These are phyloP conservation scores for Tritrichomonas musculus DNA, from an alignment of 208 protist genomes.

Conservation along the genomic window DNA sequence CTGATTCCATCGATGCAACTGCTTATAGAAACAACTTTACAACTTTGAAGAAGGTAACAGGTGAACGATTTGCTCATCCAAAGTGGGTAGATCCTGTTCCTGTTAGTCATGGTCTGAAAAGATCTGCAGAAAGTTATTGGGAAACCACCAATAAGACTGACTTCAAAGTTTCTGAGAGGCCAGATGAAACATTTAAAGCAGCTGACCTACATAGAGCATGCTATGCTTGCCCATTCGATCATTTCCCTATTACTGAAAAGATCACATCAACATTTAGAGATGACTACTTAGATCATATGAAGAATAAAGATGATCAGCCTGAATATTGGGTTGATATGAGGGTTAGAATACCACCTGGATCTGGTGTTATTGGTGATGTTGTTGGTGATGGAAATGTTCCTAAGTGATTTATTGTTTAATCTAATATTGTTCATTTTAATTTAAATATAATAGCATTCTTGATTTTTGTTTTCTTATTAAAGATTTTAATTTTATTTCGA, in stretches of 20 bases:
- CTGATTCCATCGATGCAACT: not conserved
- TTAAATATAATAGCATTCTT: too few relatives aligned
- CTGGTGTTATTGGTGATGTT: not conserved
- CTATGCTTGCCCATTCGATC: constrained; percentile 31
- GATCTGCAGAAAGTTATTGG: not conserved
- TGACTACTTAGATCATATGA: not conserved
- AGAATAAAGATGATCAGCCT: constrained; percentile 23
- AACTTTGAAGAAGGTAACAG: not conserved
- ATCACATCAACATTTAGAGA: not conserved
- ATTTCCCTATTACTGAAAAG: not conserved
- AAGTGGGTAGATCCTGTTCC: constrained; percentile 25
- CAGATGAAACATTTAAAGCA: constrained; percentile 9
- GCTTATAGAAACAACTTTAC: not conserved
- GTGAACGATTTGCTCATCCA: not conserved
- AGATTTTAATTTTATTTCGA: too few relatives aligned
- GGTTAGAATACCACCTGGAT: not conserved
- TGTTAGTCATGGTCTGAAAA: not conserved
- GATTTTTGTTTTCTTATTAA: too few relatives aligned
- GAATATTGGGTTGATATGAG: not conserved
- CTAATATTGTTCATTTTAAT: too few relatives aligned
- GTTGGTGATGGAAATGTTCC: not conserved
- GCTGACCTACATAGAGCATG: not conserved
- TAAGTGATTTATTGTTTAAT: too few relatives aligned
- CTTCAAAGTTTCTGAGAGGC: not conserved
- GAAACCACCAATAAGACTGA: not conserved